Base-by-base conservation (phyloP, 1,284 basidiomycete genomes). In the Gastroboletus turbinatus region DNA sequence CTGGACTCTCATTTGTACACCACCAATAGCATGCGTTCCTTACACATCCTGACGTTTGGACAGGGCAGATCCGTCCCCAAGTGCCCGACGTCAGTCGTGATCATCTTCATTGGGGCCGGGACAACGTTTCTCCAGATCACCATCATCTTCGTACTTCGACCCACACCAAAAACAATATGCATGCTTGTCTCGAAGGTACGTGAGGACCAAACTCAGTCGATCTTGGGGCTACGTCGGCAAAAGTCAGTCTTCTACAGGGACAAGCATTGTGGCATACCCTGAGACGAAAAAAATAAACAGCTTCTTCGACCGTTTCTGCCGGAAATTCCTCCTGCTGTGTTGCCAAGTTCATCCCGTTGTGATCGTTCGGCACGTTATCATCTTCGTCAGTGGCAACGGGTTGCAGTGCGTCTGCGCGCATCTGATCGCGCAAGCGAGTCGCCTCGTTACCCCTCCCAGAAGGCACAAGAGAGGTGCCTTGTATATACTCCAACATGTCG, bases 91-190 rank as follows among this genome's bases (percentile, higher is more conserved):
- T 79, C 74, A 92, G 73, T 91, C 87, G 67, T 94, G 92, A 52
- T 82, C 83, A 33, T 91, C 88, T 69, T 94, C 92, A 38, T 83
- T 80, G 36, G 76, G 68, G 3, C 92, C 92, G 4, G 92, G 92
- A 71, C 92, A 94, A 53, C 85, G 78, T 40, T 67, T 70, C 52
- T 74, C 74, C 75, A 94, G 74, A 53, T 92, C 88, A 27, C 82
- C 79, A 13, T 72, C 68, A 60, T 79, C 76, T 19, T 81, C 77
- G 68, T 93, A 94, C 63, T 84, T 80, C 7, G 85, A 82, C 10
- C 92, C 92, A 68, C 92, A 94, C 89, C 90, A 94, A 70, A 93
- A 92, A 68, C 92, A 94, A 69, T 94, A 94, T 17, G 76, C 70
- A 67, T 89, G 82, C 59, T 78, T 80, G 43, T 81, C 76, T 33